Evolutionary conservation across 306 rosid species (phyloP).

Genomic region (Cercis canadensis): DNA sequence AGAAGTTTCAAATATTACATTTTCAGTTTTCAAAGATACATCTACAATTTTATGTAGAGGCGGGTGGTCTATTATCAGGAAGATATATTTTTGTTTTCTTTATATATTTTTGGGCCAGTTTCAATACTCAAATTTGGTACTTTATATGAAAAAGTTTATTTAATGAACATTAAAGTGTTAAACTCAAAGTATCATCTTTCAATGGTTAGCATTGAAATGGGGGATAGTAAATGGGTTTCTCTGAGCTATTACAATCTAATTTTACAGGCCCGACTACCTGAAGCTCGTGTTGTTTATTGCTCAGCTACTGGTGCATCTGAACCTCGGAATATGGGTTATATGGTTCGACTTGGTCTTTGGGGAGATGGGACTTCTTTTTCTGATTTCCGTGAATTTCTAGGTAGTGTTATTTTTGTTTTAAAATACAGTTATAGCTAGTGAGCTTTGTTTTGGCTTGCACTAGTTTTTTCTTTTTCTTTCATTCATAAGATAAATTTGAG

Average conservation of each 20-base stretch:
- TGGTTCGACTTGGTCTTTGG: conserved; percentile 99
- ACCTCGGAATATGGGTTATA: conserved; percentile 99
- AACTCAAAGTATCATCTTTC: conserved; percentile 23
- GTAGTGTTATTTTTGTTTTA: conserved; percentile 42
- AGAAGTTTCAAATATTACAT: conserved; percentile 10
- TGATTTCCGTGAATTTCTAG: conserved; percentile 91
- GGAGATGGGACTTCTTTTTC: conserved; percentile 87
- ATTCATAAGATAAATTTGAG: neutral
- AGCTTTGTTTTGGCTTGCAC: neutral
- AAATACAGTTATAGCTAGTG: conserved; percentile 14
- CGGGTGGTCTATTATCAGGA: conserved; percentile 4
- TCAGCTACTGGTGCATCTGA: conserved; percentile 99
- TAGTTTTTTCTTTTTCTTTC: neutral
- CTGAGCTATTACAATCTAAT: conserved; percentile 33
- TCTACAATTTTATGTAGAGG: conserved; percentile 18
- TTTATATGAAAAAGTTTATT: no score
- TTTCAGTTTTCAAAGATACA: neutral
- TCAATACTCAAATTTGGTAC: neutral
- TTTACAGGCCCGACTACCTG: conserved; percentile 82
- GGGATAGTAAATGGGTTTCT: conserved; percentile 26
- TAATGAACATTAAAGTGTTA: neutral
- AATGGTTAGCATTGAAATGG: conserved; percentile 23
- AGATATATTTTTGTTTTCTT: conserved; percentile 2
- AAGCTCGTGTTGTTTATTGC: conserved; percentile 92
- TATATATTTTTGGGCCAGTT: neutral